Conservation (phyloP, 1,284 basidiomycete genomes). For the Ceratobasidium papillatum region DNA sequence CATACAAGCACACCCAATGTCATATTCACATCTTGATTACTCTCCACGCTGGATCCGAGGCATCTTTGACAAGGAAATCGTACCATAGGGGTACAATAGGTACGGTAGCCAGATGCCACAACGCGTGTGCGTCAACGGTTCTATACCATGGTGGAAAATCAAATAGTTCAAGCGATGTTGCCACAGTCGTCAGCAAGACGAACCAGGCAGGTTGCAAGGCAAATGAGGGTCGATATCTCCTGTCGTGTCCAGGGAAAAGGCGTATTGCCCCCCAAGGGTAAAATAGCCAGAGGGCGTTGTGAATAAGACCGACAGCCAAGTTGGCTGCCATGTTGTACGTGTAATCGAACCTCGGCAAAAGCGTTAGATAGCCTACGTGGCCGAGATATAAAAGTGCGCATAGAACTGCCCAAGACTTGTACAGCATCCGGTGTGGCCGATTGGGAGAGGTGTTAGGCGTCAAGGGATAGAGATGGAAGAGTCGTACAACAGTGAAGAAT, state of each 20-base stretch:
- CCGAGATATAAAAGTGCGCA: conserved; percentile 64
- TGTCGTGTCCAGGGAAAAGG: conserved; percentile 42
- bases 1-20: conserved; percentile 1
- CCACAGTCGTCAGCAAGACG: conserved; percentile 75
- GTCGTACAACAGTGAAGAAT: conserved; percentile 77
- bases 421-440: neutral
- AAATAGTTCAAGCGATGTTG: conserved; percentile 86
- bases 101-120: conserved; percentile 93
- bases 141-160: conserved; percentile 87
- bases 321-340: conserved; percentile 94
- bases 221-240: conserved; percentile 63
- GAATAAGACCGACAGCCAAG: conserved; percentile 70
- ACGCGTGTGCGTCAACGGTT: conserved; percentile 89
- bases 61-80: conserved; percentile 75
- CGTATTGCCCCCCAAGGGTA: conserved; percentile 60
- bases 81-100: conserved; percentile 88
- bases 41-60: conserved; percentile 57
- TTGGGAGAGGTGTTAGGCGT: conserved; percentile 39
- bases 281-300: conserved; percentile 83
- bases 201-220: conserved; percentile 67
- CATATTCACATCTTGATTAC: conserved; percentile 18
- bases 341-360: conserved; percentile 89
- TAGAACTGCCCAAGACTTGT: conserved; percentile 56
- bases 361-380: conserved; percentile 82
- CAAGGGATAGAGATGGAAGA: conserved; percentile 75